Conservation (phyloP, 202 grass and related monocot genomes). For the Setaria viridis region DNA sequence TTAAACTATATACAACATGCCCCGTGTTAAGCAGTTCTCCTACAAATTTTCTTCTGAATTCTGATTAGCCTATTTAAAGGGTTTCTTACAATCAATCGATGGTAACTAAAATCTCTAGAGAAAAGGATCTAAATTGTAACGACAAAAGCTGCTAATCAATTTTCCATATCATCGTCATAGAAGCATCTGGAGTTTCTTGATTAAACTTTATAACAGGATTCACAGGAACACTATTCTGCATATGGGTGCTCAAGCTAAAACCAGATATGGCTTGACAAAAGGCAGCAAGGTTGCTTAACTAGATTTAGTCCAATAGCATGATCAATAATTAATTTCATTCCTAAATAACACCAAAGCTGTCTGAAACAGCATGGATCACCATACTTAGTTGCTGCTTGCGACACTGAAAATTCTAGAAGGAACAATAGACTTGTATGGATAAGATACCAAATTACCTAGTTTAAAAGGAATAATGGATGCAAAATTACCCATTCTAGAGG, state of each 20-base stretch:
- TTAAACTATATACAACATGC: not conserved
- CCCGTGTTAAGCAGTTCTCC: not conserved
- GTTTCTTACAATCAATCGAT: not conserved
- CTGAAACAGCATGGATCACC: slow-evolving; percentile 4
- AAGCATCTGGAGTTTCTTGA: not conserved
- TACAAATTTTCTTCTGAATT: not conserved
- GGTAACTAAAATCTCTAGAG: not conserved
- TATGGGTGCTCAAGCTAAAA: not conserved
- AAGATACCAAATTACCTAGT: too few species aligned
- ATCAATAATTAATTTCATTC: slow-evolving; percentile 25
- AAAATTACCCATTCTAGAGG: too few species aligned
- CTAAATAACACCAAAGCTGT: not conserved
- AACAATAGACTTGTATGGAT: too few species aligned
- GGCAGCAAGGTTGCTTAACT: slow-evolving; percentile 7
- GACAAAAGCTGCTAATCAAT: not conserved
- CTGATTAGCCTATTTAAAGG: not conserved
- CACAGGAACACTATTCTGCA: not conserved
- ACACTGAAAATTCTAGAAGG: not conserved
- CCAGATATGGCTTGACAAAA: not conserved
- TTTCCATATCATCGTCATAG: not conserved
- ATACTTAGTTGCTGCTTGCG: not conserved
- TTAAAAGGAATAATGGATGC: too few species aligned
- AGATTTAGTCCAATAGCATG: slow-evolving; percentile 5
- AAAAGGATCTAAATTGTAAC: not conserved
- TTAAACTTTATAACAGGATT: not conserved